These are phyloP conservation scores for Neurospora sp. DNA, from an alignment of 2,329 filamentous ascomycete genomes.

Conservation along the genomic window DNA sequence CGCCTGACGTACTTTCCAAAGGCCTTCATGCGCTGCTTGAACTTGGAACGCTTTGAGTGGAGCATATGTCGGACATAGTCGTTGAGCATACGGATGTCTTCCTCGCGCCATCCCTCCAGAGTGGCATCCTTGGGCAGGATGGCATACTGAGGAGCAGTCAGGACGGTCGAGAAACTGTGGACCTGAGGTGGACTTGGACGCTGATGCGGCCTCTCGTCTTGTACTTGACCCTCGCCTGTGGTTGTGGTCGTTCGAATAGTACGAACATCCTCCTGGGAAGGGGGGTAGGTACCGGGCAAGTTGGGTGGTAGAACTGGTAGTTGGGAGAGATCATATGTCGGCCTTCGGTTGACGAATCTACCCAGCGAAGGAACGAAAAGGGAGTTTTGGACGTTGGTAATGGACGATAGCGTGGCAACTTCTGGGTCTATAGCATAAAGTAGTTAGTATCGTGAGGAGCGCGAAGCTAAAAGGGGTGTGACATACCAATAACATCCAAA, in stretches of 20 bases:
- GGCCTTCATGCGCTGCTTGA: constrained; percentile 69
- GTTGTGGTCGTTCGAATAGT: background rate
- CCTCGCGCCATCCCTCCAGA: constrained; percentile 63
- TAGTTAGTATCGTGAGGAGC: background rate
- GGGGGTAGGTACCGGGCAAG: constrained; percentile 14
- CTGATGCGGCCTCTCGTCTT: constrained; percentile 13
- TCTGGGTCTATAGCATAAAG: constrained; percentile 54
- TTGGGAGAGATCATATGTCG: constrained; percentile 64
- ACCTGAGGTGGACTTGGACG: constrained; percentile 17
- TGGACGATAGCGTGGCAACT: constrained; percentile 69
- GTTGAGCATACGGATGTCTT: constrained; percentile 68
- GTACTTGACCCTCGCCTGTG: background rate
- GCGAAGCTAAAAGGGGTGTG: background rate
- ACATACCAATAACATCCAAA: constrained; percentile 21
- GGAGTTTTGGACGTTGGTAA: constrained; percentile 85
- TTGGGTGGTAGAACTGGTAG: constrained; percentile 17
- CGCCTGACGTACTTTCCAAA: constrained; percentile 70
- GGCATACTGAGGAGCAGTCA: constrained; percentile 65
- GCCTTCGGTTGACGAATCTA: constrained; percentile 61
- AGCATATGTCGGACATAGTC: constrained; percentile 83
- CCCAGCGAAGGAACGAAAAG: constrained; percentile 80
- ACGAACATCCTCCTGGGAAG: constrained; percentile 16
- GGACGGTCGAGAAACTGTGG: constrained; percentile 53
- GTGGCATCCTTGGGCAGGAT: constrained; percentile 65
- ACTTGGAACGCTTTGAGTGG: constrained; percentile 67